phyloP scores from a whole-genome alignment of 768 basidiomycete species.

The Chalciporus piperatus region DNA sequence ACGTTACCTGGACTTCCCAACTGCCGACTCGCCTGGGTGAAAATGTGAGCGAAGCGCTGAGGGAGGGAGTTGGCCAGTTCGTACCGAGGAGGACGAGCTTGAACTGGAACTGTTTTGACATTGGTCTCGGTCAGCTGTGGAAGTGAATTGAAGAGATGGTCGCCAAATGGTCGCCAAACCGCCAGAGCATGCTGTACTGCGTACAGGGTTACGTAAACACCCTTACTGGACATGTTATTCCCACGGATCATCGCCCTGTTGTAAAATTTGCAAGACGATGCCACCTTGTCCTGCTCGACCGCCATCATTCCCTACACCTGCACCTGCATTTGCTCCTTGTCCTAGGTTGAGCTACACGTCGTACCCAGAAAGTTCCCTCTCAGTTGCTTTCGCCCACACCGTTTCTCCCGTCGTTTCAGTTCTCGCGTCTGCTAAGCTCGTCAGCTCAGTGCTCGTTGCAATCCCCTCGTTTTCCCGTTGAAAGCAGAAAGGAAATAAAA shows the following conservation, averaged over 20 bases:
- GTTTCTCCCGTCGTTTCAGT: slow-evolving; percentile 16
- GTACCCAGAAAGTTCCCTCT: slow-evolving; percentile 22
- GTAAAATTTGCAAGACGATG: slow-evolving; percentile 32
- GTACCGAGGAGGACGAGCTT: slow-evolving; percentile 94
- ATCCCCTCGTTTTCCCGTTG: slow-evolving; percentile 22
- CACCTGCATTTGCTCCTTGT: slow-evolving; percentile 23
- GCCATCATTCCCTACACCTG: slow-evolving; percentile 33
- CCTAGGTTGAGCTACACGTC: slow-evolving; percentile 22
- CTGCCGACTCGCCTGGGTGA: slow-evolving; percentile 85
- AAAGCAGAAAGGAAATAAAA: slow-evolving; percentile 23
- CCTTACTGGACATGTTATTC: slow-evolving; percentile 9
- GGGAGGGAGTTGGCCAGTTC: slow-evolving; percentile 1
- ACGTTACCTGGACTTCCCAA: slow-evolving; percentile 88
- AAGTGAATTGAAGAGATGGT: slow-evolving; percentile 19
- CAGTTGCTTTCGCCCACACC: slow-evolving; percentile 17
- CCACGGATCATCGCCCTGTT: slow-evolving; percentile 22
- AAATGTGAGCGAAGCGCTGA: slow-evolving; percentile 3
- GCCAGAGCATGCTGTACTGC: slow-evolving; percentile 12
- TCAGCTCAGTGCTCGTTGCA: slow-evolving; percentile 24
- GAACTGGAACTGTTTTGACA: slow-evolving; percentile 94
- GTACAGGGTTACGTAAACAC: no score
- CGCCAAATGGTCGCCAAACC: neutral
- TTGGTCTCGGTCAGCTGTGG: slow-evolving; percentile 40
- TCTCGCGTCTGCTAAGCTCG: slow-evolving; percentile 25
- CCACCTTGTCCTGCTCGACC: slow-evolving; percentile 30